A percentile compares a stretch with the other conserved stretches of the same genome.
Conservation (phyloP, 495 filamentous ascomycete genomes). For the Trichocladium uniseriatum region DNA sequence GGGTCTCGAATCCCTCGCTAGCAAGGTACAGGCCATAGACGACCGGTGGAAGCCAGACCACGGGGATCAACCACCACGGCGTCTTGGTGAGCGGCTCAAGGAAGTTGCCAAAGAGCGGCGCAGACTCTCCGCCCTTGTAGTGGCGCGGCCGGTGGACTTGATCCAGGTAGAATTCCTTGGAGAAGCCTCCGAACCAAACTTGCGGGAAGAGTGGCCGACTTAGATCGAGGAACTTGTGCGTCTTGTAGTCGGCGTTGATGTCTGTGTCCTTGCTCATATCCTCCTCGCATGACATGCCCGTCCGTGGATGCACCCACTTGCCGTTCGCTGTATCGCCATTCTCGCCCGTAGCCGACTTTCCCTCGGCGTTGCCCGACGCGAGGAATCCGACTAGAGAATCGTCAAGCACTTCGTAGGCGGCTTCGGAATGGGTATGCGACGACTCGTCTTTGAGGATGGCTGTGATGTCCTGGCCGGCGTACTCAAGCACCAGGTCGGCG, state of each 20-base stretch:
- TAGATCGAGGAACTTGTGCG: conserved; percentile 89
- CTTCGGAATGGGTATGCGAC: conserved; percentile 77
- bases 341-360: background rate
- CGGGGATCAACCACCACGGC: conserved; percentile 82
- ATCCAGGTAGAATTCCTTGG: conserved; percentile 87
- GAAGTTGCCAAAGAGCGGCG: conserved; percentile 95
- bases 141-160: conserved; percentile 93
- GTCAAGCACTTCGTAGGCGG: conserved; percentile 88
- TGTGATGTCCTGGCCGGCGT: conserved; percentile 78
- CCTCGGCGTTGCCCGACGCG: conserved; percentile 35
- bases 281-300: conserved; percentile 77
- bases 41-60: conserved; percentile 77
- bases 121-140: conserved; percentile 85
- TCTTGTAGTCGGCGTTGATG: conserved; percentile 59
- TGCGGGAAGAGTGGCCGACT: conserved; percentile 78
- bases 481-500: conserved; percentile 76
- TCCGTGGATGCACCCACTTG: conserved; percentile 52
- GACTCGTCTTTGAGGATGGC: conserved; percentile 74
- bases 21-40: conserved; percentile 64
- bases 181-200: conserved; percentile 80
- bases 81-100: conserved; percentile 91
- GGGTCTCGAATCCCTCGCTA: conserved; percentile 41
- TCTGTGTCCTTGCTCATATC: conserved; percentile 85
- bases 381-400: conserved; percentile 72
- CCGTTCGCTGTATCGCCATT: conserved; percentile 31